Evolutionary conservation across 2,329 filamentous ascomycete species (phyloP).

Genomic region (Myriosclerotinia scirpicola): DNA sequence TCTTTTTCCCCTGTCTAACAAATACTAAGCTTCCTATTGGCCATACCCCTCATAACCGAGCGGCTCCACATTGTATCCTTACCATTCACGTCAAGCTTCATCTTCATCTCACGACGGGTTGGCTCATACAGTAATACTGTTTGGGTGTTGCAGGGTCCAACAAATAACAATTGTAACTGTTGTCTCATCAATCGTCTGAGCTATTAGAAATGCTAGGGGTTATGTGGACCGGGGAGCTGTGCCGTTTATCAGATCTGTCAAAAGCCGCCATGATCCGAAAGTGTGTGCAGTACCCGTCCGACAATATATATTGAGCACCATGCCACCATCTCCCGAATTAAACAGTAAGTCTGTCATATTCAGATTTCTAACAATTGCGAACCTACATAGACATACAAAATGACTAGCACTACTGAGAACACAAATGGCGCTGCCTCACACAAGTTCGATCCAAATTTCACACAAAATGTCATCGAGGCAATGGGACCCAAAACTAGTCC

Average conservation of each 20-base stretch:
- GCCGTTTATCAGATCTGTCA: not conserved
- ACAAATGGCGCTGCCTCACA: not conserved
- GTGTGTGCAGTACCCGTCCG: slow-evolving; percentile 15
- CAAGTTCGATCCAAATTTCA: slow-evolving; percentile 54
- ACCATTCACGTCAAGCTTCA: not conserved
- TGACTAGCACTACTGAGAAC: not conserved
- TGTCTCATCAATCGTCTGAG: slow-evolving; percentile 4
- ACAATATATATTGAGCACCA: not conserved
- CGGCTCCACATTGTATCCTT: not conserved
- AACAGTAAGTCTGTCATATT: not conserved
- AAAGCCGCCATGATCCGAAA: not conserved
- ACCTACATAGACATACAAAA: not conserved
- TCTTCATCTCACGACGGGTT: not conserved
- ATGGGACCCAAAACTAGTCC: slow-evolving; percentile 60
- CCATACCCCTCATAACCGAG: not conserved
- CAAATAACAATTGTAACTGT: not conserved
- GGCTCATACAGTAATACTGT: no score
- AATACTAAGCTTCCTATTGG: not conserved
- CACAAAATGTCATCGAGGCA: slow-evolving; percentile 58
- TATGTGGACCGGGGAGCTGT: not conserved
- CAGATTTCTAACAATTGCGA: not conserved
- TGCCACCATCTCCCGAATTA: not conserved
- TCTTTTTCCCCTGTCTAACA: not conserved
- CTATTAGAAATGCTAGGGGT: not conserved
- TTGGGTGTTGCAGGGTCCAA: no score